Evolutionary conservation across 2,329 filamentous ascomycete species (phyloP).

Genomic region (Trichoderma sp.): DNA sequence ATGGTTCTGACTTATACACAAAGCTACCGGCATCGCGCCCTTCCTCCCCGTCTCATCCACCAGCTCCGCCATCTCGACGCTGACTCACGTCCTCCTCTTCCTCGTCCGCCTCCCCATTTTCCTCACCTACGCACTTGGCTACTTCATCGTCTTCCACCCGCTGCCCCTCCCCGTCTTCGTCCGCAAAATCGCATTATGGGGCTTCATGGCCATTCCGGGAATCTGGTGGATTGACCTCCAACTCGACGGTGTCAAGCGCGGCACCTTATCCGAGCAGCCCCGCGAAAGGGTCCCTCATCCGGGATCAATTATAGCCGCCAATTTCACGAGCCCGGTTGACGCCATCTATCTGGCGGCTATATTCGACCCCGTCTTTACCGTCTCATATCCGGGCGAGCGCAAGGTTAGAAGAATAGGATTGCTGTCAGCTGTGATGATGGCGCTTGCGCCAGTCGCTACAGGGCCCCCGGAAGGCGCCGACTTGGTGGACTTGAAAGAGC

Average conservation of each 20-base stretch:
- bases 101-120: conserved; percentile 76
- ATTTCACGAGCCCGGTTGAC: conserved; percentile 90
- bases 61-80: conserved; percentile 57
- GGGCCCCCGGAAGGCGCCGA: conserved; percentile 43
- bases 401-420: conserved; percentile 76
- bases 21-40: conserved; percentile 92
- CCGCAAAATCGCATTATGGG: conserved; percentile 85
- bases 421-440: conserved; percentile 68
- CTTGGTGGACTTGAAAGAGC: conserved; percentile 58
- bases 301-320: conserved; percentile 80
- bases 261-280: conserved; percentile 74
- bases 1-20: not conserved
- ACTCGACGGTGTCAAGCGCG: conserved; percentile 92
- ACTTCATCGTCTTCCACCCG: conserved; percentile 80
- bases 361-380: conserved; percentile 92
- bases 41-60: conserved; percentile 80
- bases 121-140: conserved; percentile 61
- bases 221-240: conserved; percentile 99
- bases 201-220: conserved; percentile 79
- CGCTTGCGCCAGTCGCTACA: conserved; percentile 59
- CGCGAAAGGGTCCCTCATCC: conserved; percentile 71
- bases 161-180: conserved; percentile 61
- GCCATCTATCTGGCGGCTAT: conserved; percentile 91
- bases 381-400: conserved; percentile 71
- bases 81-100: conserved; percentile 71